Evolutionary conservation across 148 eudicot genomes (phyloP).

Genomic region (Vaccinium myrtillus): DNA sequence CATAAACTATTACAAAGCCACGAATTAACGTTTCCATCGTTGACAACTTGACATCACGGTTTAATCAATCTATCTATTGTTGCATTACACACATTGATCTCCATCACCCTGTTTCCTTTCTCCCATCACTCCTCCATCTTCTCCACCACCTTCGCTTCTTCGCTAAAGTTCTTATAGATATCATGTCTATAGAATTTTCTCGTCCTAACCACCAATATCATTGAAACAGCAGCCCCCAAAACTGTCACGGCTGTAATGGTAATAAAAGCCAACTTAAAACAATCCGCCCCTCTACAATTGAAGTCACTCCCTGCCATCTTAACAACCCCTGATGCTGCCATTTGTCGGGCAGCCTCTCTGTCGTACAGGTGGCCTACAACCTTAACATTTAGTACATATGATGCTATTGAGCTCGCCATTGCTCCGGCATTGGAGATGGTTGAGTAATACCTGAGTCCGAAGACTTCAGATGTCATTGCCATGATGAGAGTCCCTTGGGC

Average conservation of each 20-base stretch:
- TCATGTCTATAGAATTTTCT: conserved; percentile 37
- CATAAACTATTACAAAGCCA: too few species aligned
- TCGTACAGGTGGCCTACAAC: conserved; percentile 36
- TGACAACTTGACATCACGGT: too few species aligned
- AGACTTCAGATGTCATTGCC: conserved; percentile 38
- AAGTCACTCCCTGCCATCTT: conserved; percentile 20
- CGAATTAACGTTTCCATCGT: too few species aligned
- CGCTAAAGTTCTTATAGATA: conserved; percentile 36
- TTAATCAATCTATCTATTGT: neutral
- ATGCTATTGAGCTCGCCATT: conserved; percentile 38
- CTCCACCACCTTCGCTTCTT: conserved; percentile 18
- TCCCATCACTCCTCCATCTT: neutral
- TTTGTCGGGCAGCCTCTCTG: conserved; percentile 31
- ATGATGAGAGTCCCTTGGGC: conserved; percentile 38
- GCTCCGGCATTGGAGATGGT: conserved; percentile 35
- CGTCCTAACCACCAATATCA: conserved; percentile 34
- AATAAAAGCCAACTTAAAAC: conserved; percentile 33
- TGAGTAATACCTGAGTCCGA: conserved; percentile 42
- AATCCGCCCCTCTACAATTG: conserved; percentile 29
- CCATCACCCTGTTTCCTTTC: neutral
- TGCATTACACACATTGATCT: too few species aligned
- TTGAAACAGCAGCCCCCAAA: conserved; percentile 29
- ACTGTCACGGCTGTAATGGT: conserved; percentile 23
- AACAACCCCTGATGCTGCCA: conserved; percentile 11
- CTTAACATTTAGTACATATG: conserved; percentile 32